Percentiles rank a stretch among this genome's conserved stretches.
Conservation (phyloP, 306 rosid species). For the Arachis hypogaea region DNA sequence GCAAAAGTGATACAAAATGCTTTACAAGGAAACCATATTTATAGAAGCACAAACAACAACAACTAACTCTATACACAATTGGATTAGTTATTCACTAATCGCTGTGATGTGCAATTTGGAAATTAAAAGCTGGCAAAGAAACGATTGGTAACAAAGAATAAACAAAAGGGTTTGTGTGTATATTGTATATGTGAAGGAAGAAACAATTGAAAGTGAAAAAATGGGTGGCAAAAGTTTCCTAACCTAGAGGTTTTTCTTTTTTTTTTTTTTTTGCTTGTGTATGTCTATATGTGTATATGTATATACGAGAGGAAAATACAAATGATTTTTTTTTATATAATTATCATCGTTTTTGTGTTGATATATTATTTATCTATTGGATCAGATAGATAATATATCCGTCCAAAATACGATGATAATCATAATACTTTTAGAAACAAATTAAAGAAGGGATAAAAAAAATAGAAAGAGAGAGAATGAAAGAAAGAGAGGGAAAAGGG, state of each 20-base stretch:
- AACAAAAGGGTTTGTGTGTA: conserved; percentile 20
- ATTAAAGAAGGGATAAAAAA: too few relatives aligned
- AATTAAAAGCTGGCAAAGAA: not conserved
- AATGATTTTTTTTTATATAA: too few relatives aligned
- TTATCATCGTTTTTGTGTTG: too few relatives aligned
- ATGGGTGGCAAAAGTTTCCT: not conserved
- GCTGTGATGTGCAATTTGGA: conserved; percentile 22
- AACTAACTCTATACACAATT: conserved; percentile 26
- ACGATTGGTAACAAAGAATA: conserved; percentile 21
- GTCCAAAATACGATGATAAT: too few relatives aligned
- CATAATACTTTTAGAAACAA: too few relatives aligned
- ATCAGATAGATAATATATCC: too few relatives aligned
- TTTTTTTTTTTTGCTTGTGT: too few relatives aligned
- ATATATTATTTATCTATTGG: too few relatives aligned
- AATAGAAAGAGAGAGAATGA: too few relatives aligned
- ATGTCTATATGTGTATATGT: too few relatives aligned
- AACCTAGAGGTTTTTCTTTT: too few relatives aligned
- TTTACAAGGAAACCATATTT: conserved; percentile 35
- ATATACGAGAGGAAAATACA: too few relatives aligned
- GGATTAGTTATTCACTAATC: not conserved
- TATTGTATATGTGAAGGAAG: not conserved
- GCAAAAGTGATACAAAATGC: conserved; percentile 43
- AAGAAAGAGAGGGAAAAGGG: not conserved
- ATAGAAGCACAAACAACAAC: conserved; percentile 5
- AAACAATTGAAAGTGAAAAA: not conserved